Percentiles rank a stretch among this genome's conserved stretches.
phyloP scores from a whole-genome alignment of 805 yeast genomes.

The Wickerhamiella allomyrinae region DNA sequence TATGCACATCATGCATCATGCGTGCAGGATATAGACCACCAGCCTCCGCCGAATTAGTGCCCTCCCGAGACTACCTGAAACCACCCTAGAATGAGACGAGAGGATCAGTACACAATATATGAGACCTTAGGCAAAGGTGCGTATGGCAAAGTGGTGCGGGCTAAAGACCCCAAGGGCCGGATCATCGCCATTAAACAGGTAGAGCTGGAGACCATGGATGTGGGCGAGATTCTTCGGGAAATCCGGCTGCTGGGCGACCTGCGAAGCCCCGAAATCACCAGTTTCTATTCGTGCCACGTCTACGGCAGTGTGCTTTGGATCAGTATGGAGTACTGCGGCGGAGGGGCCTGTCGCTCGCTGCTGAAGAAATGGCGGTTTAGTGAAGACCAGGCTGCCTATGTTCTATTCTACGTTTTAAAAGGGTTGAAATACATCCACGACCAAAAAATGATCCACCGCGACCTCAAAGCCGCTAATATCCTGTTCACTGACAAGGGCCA shows the following conservation, averaged over 20 bases:
- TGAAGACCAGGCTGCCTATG: constrained; percentile 56
- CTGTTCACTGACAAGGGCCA: constrained; percentile 60
- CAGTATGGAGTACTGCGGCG: constrained; percentile 80
- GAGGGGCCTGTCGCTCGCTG: constrained; percentile 68
- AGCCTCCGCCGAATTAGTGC: too few species aligned
- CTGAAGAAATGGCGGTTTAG: constrained; percentile 50
- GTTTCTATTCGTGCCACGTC: constrained; percentile 69
- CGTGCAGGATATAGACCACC: too few species aligned
- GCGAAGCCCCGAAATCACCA: constrained; percentile 57
- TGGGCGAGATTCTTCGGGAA: constrained; percentile 76
- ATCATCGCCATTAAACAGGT: constrained; percentile 78
- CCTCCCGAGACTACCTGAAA: too few species aligned
- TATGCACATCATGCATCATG: too few species aligned
- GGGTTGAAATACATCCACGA: constrained; percentile 68
- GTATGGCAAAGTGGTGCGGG: constrained; percentile 18
- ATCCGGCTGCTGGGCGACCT: constrained; percentile 77
- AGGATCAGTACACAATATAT: constrained; percentile 4
- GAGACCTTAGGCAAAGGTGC: constrained; percentile 18
- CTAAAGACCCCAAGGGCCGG: constrained; percentile 26
- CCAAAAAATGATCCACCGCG: constrained; percentile 76
- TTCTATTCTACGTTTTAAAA: constrained; percentile 66
- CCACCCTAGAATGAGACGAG: too few species aligned
- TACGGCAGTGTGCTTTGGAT: constrained; percentile 65
- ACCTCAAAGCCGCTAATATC: constrained; percentile 87
- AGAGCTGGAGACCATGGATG: constrained; percentile 69